These are phyloP conservation scores for Colletotrichum plurivorum DNA, from an alignment of 2,329 filamentous ascomycete species.

Conservation along the genomic window DNA sequence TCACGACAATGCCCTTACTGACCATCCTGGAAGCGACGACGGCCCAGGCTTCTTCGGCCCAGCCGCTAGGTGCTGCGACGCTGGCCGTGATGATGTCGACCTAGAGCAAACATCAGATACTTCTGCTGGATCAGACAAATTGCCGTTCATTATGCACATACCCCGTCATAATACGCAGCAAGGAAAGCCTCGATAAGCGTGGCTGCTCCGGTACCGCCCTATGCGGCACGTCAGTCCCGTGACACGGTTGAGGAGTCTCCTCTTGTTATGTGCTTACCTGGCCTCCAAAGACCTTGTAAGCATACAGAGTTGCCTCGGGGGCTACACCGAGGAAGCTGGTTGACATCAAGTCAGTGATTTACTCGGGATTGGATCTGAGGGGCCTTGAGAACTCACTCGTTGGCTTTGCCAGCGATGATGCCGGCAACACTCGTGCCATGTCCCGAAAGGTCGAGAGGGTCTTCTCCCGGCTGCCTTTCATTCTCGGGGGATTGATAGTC, in stretches of 20 bases:
- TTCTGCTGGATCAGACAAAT: background rate
- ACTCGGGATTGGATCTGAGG: too few relatives aligned
- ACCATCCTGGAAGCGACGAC: slow-evolving; percentile 57
- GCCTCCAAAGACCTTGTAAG: slow-evolving; percentile 47
- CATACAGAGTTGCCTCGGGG: slow-evolving; percentile 46
- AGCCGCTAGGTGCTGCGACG: slow-evolving; percentile 56
- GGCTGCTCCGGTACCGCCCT: slow-evolving; percentile 29
- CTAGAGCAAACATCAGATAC: slow-evolving; percentile 4
- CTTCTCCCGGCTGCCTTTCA: slow-evolving; percentile 50
- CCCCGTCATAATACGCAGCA: slow-evolving; percentile 51
- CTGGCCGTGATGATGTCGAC: slow-evolving; percentile 59
- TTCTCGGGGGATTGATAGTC: slow-evolving; percentile 29
- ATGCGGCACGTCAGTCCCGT: background rate
- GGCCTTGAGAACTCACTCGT: slow-evolving; percentile 15
- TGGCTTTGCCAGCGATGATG: slow-evolving; percentile 47
- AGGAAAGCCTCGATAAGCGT: slow-evolving; percentile 52
- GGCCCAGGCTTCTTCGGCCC: slow-evolving; percentile 58
- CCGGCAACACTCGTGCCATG: slow-evolving; percentile 50
- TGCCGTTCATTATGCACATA: slow-evolving; percentile 16
- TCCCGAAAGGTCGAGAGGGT: slow-evolving; percentile 46
- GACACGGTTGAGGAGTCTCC: background rate
- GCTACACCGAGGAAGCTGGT: slow-evolving; percentile 45
- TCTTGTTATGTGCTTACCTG: background rate
- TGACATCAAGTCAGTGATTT: background rate
- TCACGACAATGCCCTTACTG: slow-evolving; percentile 62